These are phyloP conservation scores for Exophiala spinifera DNA, from an alignment of 2,329 filamentous ascomycete genomes.

Conservation along the genomic window DNA sequence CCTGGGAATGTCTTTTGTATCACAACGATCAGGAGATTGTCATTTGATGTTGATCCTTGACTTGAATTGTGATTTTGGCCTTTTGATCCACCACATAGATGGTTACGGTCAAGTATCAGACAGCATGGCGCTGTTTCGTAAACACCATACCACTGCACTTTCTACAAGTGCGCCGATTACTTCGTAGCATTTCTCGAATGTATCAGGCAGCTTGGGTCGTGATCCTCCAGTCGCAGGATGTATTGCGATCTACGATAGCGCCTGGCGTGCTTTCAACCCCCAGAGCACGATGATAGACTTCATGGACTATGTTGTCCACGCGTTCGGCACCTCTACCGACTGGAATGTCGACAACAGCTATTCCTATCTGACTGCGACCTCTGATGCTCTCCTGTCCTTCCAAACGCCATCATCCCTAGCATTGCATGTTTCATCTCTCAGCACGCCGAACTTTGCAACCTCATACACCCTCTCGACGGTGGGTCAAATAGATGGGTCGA, in stretches of 20 bases:
- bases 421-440: conserved; percentile 84
- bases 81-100: not conserved
- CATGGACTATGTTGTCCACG: conserved; percentile 93
- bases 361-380: conserved; percentile 76
- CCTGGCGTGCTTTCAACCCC: conserved; percentile 9
- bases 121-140: too few relatives aligned
- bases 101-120: not conserved
- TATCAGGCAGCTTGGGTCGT: too few relatives aligned
- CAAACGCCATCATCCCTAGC: conserved; percentile 78
- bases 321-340: conserved; percentile 79
- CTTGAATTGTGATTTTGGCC: not conserved
- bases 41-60: not conserved
- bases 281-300: conserved; percentile 75
- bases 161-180: too few relatives aligned
- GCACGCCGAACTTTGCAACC: conserved; percentile 88
- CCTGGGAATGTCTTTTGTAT: not conserved
- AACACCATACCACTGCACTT: too few relatives aligned
- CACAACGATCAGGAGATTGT: not conserved
- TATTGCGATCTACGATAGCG: conserved; percentile 20
- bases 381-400: conserved; percentile 84
- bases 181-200: too few relatives aligned
- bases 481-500: conserved; percentile 90
- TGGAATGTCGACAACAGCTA: conserved; percentile 95
- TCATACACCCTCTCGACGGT: conserved; percentile 88
- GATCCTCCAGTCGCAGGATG: not conserved